phyloP scores from a whole-genome alignment of 805 yeast genomes.

The Clavispora vitiphila region DNA sequence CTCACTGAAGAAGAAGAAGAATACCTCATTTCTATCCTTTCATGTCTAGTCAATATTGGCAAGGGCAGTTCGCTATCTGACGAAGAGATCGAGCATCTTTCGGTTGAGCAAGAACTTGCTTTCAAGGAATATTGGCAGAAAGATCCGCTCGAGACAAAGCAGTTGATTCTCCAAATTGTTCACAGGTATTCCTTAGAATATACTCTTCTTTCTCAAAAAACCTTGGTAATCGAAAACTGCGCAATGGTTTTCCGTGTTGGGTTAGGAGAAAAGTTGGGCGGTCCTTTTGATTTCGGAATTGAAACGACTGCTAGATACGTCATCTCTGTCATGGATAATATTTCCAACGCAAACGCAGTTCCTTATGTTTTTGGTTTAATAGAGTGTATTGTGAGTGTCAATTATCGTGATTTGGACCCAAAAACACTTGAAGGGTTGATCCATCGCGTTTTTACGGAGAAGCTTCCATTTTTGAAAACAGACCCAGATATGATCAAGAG shows the following conservation, averaged over 20 bases:
- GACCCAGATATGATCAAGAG: conserved; percentile 62
- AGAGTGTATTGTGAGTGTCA: conserved; percentile 40
- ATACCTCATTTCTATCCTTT: conserved; percentile 51
- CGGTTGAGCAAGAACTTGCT: conserved; percentile 23
- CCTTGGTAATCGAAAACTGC: conserved; percentile 56
- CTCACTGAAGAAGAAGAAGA: conserved; percentile 28
- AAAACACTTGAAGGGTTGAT: conserved; percentile 33
- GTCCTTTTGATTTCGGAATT: conserved; percentile 55
- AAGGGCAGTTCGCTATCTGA: conserved; percentile 64
- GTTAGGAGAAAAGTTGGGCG: conserved; percentile 54
- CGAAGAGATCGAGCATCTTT: conserved; percentile 36
- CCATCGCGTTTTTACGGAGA: conserved; percentile 31
- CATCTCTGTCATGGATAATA: conserved; percentile 9
- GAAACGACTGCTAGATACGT: conserved; percentile 6
- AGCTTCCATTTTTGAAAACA: conserved; percentile 28
- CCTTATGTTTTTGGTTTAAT: conserved; percentile 43
- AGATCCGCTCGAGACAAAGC: conserved; percentile 45
- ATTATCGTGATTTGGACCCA: conserved; percentile 24
- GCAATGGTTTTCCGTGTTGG: conserved; percentile 62
- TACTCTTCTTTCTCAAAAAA: conserved; percentile 33
- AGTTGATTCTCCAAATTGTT: conserved; percentile 37
- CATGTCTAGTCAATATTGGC: conserved; percentile 66
- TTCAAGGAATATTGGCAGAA: conserved; percentile 39
- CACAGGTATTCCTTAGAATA: conserved; percentile 38
- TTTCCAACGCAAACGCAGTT: conserved; percentile 25